Percentiles rank a stretch among this genome's conserved stretches.
Evolutionary conservation across 768 basidiomycete genomes (phyloP).

Genomic region (Hericium rajendrae): DNA sequence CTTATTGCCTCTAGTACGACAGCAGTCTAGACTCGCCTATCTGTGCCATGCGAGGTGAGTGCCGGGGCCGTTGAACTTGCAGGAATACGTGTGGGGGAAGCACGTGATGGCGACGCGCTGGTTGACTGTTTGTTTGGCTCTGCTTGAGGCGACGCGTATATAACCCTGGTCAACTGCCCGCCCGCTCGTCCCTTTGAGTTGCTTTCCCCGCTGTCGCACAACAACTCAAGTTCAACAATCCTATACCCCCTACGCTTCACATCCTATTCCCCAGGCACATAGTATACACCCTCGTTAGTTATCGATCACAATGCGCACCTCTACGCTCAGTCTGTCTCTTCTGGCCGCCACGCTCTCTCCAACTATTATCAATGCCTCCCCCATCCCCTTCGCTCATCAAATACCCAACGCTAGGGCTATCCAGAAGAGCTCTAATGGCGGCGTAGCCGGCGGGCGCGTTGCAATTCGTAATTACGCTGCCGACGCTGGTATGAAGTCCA

Average conservation of each 20-base stretch:
- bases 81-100: background rate
- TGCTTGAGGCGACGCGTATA: slow-evolving; percentile 6
- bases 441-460: slow-evolving; percentile 9
- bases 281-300: background rate
- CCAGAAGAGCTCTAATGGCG: slow-evolving; percentile 4
- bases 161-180: slow-evolving; percentile 1
- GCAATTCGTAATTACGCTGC: slow-evolving; percentile 2
- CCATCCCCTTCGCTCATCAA: slow-evolving; percentile 8
- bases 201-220: background rate
- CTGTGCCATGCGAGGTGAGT: background rate
- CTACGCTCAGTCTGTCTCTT: slow-evolving; percentile 11
- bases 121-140: slow-evolving; percentile 11
- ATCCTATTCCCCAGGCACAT: background rate
- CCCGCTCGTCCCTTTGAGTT: background rate
- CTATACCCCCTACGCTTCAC: background rate
- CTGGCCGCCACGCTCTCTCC: slow-evolving; percentile 15
- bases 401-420: slow-evolving; percentile 5
- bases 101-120: slow-evolving; percentile 9
- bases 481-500: slow-evolving; percentile 1
- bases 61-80: background rate
- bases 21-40: background rate
- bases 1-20: too few relatives aligned
- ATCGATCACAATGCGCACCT: slow-evolving; percentile 5
- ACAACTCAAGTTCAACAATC: background rate
- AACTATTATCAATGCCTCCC: slow-evolving; percentile 11